Evolutionary conservation across 768 basidiomycete genomes (phyloP).

Genomic region (Naganishia kalamii): DNA sequence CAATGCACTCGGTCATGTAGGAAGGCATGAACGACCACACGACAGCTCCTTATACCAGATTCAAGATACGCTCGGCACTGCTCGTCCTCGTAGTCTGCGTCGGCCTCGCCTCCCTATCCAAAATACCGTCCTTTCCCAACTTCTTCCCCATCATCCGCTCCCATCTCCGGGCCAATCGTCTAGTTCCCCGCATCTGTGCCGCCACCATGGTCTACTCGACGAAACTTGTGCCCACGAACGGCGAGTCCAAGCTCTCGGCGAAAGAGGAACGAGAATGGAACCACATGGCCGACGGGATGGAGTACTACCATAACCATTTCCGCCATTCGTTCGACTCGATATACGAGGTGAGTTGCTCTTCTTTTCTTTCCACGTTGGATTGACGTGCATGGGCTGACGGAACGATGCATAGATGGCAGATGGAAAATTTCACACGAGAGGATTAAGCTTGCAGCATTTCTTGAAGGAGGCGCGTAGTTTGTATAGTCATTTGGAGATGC

Average conservation of each 20-base stretch:
- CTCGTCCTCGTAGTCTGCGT: neutral
- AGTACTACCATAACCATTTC: conserved; percentile 39
- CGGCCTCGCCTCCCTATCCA: neutral
- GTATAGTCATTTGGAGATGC: conserved; percentile 38
- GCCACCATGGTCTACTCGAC: conserved; percentile 15
- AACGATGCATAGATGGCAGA: conserved; percentile 29
- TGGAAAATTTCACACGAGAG: conserved; percentile 38
- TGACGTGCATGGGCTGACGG: neutral
- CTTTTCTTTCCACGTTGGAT: no score
- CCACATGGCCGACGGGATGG: conserved; percentile 39
- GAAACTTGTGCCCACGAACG: neutral
- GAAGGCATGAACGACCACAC: no score
- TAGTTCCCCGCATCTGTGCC: neutral
- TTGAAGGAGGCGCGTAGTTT: conserved; percentile 35
- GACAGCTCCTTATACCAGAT: no score
- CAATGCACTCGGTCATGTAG: no score
- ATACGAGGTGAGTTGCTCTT: conserved; percentile 32
- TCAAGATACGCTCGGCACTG: neutral
- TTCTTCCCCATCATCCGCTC: neutral
- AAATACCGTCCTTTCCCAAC: neutral
- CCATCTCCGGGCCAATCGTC: neutral
- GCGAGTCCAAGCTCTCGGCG: neutral
- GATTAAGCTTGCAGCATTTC: conserved; percentile 35
- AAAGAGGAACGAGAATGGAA: conserved; percentile 19
- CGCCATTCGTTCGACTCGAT: conserved; percentile 36